Evolutionary conservation across 371 early-diverging fungal genomes (phyloP), one percentile per base, ranked within the genome.

Genomic region (Actinomortierella wolfii): DNA sequence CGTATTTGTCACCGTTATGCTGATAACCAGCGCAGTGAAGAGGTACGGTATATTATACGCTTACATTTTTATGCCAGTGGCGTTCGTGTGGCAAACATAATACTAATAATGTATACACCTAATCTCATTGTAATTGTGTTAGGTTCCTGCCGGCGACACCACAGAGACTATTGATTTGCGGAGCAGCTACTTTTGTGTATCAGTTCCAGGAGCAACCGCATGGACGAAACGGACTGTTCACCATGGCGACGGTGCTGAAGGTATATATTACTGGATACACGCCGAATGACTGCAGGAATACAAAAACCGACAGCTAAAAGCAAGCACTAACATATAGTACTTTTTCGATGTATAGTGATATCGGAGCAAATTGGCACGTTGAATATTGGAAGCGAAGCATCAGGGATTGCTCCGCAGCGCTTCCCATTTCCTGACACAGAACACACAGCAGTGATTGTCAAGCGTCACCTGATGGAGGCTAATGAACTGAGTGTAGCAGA

Each of bases 131-230:
- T 45, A 4, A 8, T 8, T 20, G 15, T 17, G 5, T 45, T 45
- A 45, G 45, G 15, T 45, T 17, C 18, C 39, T 7, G 40, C 49
- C 4, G 63, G 44, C 50, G 52, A 43, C 24, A 56, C 21, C 17
- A 51, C 61, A 54, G 59, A 53, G 17, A 17, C 61, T 6, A 66
- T 73, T 54, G 73, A 73, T 50, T 59, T 73, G 13, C 57, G 71
- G 51, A 76, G 58, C 59, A 66, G 71, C 28, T 76, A 64, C n/a
- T 88, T 86, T 56, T 86, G 86, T 57, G 80, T 86, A 0, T 86
- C 87, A 18, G 82, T 86, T 40, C 89, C 89, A 20, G 87, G 87
- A 29, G 86, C 86, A 50, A 79, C 82, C 1, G 21, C 53, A 3
- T 86, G 87, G 89, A 55, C 69, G 21, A 81, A 75, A 49, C 55